Conservation (phyloP, 73 alveolate species). For the Effrenium voratum region DNA sequence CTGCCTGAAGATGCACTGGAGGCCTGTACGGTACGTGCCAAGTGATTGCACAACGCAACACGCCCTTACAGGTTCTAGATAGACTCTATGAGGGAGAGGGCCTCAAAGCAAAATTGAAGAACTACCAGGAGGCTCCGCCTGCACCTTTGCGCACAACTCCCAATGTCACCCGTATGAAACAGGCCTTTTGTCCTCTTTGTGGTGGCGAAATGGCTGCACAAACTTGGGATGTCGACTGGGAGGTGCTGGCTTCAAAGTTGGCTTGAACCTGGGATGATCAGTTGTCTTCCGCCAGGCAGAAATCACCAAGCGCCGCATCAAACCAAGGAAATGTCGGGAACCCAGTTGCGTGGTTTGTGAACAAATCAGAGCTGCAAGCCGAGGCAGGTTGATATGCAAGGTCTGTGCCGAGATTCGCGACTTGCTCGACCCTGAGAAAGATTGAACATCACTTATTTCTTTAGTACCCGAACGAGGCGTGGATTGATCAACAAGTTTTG, state of each 20-base stretch:
- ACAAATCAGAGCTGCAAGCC: too few relatives aligned
- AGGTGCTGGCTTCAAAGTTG: neutral
- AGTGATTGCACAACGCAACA: neutral
- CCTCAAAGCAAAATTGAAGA: neutral
- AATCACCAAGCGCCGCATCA: conserved; percentile 27
- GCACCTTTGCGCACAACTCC: neutral
- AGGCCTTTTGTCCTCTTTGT: neutral
- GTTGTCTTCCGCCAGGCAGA: neutral
- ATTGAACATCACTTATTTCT: too few relatives aligned
- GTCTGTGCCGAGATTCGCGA: too few relatives aligned
- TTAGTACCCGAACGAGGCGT: too few relatives aligned
- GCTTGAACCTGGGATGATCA: neutral
- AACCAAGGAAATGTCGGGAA: neutral
- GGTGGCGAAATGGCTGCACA: conserved; percentile 1
- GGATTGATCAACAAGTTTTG: too few relatives aligned
- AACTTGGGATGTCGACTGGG: conserved; percentile 31
- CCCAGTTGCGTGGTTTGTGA: neutral
- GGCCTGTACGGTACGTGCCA: neutral
- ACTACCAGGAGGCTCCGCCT: neutral
- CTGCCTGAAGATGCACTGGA: neutral
- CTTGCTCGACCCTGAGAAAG: too few relatives aligned
- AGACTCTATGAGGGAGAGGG: neutral
- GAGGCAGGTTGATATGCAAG: too few relatives aligned
- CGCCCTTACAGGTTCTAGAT: neutral
- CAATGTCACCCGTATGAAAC: neutral